A percentile compares a stretch with the other conserved stretches of the same genome.
Evolutionary conservation across 768 basidiomycete genomes (phyloP).

Genomic region (Naganishia vaughanmartiniae): DNA sequence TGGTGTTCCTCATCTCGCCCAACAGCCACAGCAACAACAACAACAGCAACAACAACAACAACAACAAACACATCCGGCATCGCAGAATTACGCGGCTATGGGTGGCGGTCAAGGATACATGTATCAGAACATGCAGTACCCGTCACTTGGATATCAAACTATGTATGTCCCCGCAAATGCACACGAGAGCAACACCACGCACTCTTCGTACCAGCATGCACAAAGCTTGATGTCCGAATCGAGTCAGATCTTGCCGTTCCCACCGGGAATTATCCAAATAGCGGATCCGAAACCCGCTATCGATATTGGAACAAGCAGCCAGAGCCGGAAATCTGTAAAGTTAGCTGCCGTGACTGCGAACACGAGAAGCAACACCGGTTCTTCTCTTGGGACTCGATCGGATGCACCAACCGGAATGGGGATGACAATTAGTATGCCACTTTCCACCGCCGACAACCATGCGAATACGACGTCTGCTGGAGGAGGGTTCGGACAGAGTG

Average conservation of each 20-base stretch:
- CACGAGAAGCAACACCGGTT: neutral
- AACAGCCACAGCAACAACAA: neutral
- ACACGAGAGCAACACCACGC: neutral
- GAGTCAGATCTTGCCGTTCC: neutral
- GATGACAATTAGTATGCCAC: conserved; percentile 14
- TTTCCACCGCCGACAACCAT: neutral
- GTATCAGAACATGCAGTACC: conserved; percentile 9
- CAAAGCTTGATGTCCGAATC: neutral
- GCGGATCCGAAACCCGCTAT: neutral
- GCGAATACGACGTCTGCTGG: neutral
- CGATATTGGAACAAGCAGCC: neutral
- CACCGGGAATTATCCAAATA: neutral
- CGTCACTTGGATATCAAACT: neutral
- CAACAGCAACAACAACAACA: neutral
- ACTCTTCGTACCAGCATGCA: neutral
- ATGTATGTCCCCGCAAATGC: neutral
- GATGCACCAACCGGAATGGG: neutral
- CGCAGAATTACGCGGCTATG: neutral
- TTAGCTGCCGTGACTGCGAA: neutral
- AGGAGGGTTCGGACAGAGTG: neutral
- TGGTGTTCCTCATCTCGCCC: neutral
- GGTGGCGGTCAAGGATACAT: neutral
- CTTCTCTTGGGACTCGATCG: neutral
- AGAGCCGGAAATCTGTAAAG: neutral
- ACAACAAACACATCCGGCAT: neutral